Conservation (phyloP, 768 basidiomycete species). For the Lyophyllum decastes region DNA sequence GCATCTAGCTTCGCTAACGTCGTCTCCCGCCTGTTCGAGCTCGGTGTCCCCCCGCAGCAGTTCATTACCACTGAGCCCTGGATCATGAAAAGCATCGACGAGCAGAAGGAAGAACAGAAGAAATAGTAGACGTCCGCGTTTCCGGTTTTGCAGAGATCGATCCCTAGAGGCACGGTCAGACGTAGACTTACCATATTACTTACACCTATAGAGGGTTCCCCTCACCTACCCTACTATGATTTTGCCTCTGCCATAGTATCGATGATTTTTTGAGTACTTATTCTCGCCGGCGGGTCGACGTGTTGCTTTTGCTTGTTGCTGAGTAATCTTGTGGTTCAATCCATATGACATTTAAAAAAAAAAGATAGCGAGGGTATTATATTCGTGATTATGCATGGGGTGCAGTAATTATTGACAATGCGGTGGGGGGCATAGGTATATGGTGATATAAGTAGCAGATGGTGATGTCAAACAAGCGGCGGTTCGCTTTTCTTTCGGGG, state of each 20-base stretch:
- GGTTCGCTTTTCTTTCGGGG: background rate
- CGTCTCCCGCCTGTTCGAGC: conserved; percentile 82
- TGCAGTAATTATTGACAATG: no score
- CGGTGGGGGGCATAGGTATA: no score
- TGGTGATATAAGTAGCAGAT: background rate
- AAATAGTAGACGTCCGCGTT: background rate
- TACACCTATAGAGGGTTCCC: background rate
- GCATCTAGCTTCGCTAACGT: conserved; percentile 75
- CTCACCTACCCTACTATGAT: background rate
- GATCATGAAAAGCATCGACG: conserved; percentile 62
- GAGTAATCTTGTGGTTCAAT: background rate
- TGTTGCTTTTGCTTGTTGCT: background rate
- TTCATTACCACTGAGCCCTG: conserved; percentile 74
- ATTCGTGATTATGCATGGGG: no score
- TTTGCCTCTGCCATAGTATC: background rate
- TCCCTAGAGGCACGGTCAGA: background rate
- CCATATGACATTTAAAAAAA: background rate
- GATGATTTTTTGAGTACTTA: background rate
- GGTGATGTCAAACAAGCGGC: background rate
- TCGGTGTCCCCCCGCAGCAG: conserved; percentile 87
- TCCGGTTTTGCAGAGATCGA: background rate
- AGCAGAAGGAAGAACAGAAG: conserved; percentile 32
- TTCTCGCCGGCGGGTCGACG: background rate
- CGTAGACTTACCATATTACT: background rate
- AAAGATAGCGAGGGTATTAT: no score